These are phyloP conservation scores for Calonectria honghensis DNA, from an alignment of 2,329 filamentous ascomycete species.

Conservation along the genomic window DNA sequence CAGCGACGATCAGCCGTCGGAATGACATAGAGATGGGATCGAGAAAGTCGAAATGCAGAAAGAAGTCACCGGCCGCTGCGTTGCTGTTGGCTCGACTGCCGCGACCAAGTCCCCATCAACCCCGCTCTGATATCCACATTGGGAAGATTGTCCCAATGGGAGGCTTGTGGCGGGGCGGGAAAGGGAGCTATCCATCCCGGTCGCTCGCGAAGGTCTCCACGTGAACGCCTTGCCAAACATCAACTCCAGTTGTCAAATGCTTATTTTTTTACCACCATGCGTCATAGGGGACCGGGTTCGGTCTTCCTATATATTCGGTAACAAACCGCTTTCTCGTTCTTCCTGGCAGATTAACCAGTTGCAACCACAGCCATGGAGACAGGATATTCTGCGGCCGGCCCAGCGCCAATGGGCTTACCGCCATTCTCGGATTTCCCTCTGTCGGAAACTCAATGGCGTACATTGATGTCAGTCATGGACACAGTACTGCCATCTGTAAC, in stretches of 20 bases:
- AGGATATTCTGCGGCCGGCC: not conserved
- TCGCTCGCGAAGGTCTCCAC: not conserved
- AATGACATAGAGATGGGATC: not conserved
- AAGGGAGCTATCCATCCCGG: not conserved
- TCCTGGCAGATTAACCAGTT: not conserved
- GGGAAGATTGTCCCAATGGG: not conserved
- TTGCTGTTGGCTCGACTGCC: not conserved
- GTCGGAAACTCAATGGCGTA: constrained; percentile 11
- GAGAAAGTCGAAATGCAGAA: not conserved
- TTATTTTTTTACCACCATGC: not conserved
- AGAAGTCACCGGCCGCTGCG: not conserved
- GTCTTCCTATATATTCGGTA: not conserved
- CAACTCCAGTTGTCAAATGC: not conserved
- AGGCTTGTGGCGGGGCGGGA: not conserved
- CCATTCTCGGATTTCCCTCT: not conserved
- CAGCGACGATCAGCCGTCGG: not conserved
- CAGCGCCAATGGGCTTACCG: not conserved
- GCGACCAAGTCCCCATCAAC: not conserved
- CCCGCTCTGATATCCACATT: not conserved
- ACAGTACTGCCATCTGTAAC: constrained; percentile 4
- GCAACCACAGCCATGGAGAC: not conserved
- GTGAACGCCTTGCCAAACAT: not conserved
- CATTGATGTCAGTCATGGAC: constrained; percentile 32
- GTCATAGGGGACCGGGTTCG: not conserved
- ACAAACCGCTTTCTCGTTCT: not conserved